These are phyloP conservation scores for Metschnikowia picachoensis DNA, from an alignment of 805 yeast species.

Conservation along the genomic window DNA sequence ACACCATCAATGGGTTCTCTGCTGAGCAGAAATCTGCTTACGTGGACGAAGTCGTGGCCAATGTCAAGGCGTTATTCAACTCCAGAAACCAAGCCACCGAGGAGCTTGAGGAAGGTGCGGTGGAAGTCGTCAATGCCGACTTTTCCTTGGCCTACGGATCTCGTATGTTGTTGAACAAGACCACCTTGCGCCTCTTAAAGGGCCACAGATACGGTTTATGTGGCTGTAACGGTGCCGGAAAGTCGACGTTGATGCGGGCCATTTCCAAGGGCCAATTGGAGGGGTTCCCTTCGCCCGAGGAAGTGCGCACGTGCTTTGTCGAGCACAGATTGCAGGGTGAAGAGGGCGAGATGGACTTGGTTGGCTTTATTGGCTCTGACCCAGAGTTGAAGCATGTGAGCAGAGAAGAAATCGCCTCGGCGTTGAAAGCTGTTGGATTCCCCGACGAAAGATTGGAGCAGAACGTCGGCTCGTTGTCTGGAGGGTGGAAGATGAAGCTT, in stretches of 20 bases:
- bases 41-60: slow-evolving; percentile 42
- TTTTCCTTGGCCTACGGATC: slow-evolving; percentile 97
- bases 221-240: slow-evolving; percentile 99
- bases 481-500: slow-evolving; percentile 99
- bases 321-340: slow-evolving; percentile 96
- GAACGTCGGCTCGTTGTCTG: slow-evolving; percentile 90
- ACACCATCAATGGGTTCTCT: slow-evolving; percentile 16
- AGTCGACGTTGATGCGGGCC: slow-evolving; percentile 94
- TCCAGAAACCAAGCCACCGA: slow-evolving; percentile 42
- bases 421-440: slow-evolving; percentile 84
- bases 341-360: slow-evolving; percentile 87
- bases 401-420: slow-evolving; percentile 66
- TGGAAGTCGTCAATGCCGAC: slow-evolving; percentile 89
- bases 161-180: slow-evolving; percentile 92
- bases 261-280: slow-evolving; percentile 95
- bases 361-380: slow-evolving; percentile 82
- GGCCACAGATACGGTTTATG: slow-evolving; percentile 97
- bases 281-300: slow-evolving; percentile 90
- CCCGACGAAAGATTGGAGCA: slow-evolving; percentile 86
- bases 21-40: slow-evolving; percentile 26
- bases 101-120: slow-evolving; percentile 70
- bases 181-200: slow-evolving; percentile 78
- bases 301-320: slow-evolving; percentile 89
- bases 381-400: slow-evolving; percentile 69
- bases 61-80: slow-evolving; percentile 52